phyloP scores from a whole-genome alignment of 2,329 filamentous ascomycete genomes.

The Decorospora gaudefroyi region DNA sequence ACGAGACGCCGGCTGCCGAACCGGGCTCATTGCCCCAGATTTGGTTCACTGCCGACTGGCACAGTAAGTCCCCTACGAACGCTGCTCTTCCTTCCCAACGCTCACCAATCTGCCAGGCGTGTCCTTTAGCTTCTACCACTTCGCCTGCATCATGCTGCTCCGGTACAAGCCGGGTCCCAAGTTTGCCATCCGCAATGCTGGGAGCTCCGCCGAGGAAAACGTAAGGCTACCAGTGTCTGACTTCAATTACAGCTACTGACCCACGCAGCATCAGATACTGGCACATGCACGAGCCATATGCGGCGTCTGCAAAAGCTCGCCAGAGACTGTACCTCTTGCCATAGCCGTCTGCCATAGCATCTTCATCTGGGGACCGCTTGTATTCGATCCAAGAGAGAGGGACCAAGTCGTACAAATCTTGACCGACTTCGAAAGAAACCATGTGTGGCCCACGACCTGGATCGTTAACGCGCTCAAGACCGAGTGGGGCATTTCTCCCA shows the following conservation, averaged over 20 bases:
- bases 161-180: slow-evolving; percentile 37
- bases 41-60: slow-evolving; percentile 41
- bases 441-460: slow-evolving; percentile 42
- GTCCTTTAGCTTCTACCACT: slow-evolving; percentile 36
- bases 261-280: slow-evolving; percentile 24
- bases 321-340: slow-evolving; percentile 27
- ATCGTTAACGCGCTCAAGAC: slow-evolving; percentile 33
- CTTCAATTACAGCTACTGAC: slow-evolving; percentile 3
- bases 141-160: slow-evolving; percentile 38
- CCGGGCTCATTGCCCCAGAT: slow-evolving; percentile 30
- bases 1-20: slow-evolving; percentile 20
- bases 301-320: slow-evolving; percentile 33
- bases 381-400: slow-evolving; percentile 25
- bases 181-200: slow-evolving; percentile 31
- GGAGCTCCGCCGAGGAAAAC: slow-evolving; percentile 25
- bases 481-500: slow-evolving; percentile 28
- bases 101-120: slow-evolving; percentile 20
- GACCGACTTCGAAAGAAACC: slow-evolving; percentile 25
- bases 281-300: slow-evolving; percentile 35
- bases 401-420: slow-evolving; percentile 32
- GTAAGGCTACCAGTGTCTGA: slow-evolving; percentile 16
- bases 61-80: slow-evolving; percentile 22
- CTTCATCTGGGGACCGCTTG: slow-evolving; percentile 36
- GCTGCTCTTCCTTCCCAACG: neutral
- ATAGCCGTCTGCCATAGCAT: slow-evolving; percentile 37